Evolutionary conservation across 805 yeast genomes (phyloP), one percentile per base, ranked within the genome.

Genomic region (Dipodascus albidus): DNA sequence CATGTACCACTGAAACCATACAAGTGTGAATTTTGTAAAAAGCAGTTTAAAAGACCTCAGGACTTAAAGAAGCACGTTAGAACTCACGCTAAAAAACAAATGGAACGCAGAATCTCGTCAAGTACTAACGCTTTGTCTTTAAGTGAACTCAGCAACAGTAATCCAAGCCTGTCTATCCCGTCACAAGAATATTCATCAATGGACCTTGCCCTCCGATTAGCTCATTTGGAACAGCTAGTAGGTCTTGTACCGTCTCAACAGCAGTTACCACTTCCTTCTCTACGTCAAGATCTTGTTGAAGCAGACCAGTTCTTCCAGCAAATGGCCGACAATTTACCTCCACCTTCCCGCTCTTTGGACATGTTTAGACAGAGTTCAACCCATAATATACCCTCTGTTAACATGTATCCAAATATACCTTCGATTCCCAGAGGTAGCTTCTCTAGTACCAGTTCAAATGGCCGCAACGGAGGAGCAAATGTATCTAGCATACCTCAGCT

Each of bases 1-100:
- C 99, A 91, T 67, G 88, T 91, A 33, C 96, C 97, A 0, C 74
- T 89, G 67, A 91, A 90, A 71, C 98, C 98, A 2, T 90, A 78
- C 73, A 78, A 74, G 54, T 91, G 99, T 70, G 74, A 78, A 11
- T 68, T 75, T 48, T 91, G 99, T 69, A 70, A 78, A 23, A 90
- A 88, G 73, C 79, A 80, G 57, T 91, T 91, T 72, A 91, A 93
- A 73, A 78, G 99, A 64, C 96, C 97, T 3, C 99, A 91, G 71
- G 99, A 91, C 73, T 76, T 91, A 73, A 91, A 91, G 75, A 91
- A 91, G 68, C 99, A 91, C 70, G 67, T 81, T 57, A 85, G 83
- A 70, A 87, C 86, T 47, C 98, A 91, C 67, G 77, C 79, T 6
- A 38, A 38, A 38, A 38, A 38, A 17, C 44, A 38, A 38, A 38